Evolutionary conservation across 2,329 filamentous ascomycete genomes (phyloP).

Genomic region (Pseudocercospora crystallina): DNA sequence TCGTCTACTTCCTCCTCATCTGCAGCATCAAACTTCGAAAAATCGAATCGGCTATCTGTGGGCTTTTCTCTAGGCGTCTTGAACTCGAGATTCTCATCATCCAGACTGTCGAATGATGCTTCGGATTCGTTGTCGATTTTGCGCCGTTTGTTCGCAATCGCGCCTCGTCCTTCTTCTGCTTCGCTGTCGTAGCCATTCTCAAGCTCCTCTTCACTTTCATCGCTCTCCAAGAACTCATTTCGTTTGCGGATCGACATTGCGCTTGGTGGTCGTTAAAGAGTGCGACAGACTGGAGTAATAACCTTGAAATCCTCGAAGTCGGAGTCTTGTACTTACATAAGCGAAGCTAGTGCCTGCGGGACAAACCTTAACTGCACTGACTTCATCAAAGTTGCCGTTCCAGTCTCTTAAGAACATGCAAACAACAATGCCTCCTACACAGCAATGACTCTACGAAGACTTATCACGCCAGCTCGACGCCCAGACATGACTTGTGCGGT

Average conservation of each 20-base stretch:
- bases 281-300: background rate
- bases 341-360: no score
- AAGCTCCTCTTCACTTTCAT: constrained; percentile 45
- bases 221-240: constrained; percentile 67
- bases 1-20: constrained; percentile 32
- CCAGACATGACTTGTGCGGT: no score
- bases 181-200: constrained; percentile 65
- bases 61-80: background rate
- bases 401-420: no score
- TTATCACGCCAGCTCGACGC: no score
- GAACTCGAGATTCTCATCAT: constrained; percentile 19
- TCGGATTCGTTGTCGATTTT: constrained; percentile 53
- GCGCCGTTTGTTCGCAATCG: constrained; percentile 59
- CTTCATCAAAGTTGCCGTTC: no score
- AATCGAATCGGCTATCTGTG: constrained; percentile 18
- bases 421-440: no score
- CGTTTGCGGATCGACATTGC: constrained; percentile 67
- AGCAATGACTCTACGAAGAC: no score
- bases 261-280: no score
- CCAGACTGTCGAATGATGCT: constrained; percentile 24
- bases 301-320: no score
- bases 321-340: no score
- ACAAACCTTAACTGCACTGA: no score
- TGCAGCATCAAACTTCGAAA: constrained; percentile 13
- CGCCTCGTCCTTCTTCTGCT: constrained; percentile 66